Evolutionary conservation across 176 grass and related monocot genomes (phyloP).

Genomic region (Pontederia paniculata): DNA sequence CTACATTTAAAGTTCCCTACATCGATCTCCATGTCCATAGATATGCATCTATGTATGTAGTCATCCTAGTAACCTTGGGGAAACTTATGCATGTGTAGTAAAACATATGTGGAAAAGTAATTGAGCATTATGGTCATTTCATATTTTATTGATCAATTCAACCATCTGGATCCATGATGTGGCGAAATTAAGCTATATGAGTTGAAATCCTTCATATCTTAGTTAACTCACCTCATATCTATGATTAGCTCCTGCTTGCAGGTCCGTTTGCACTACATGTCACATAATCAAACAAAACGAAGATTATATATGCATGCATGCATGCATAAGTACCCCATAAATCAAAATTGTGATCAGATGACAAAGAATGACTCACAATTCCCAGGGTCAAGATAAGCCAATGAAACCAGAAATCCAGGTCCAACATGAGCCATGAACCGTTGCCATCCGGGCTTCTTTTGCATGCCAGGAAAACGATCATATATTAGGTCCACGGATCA

Average conservation of each 20-base stretch:
- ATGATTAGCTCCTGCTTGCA: constrained; percentile 82
- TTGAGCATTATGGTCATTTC: no score
- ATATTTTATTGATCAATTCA: no score
- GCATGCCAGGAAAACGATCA: background rate
- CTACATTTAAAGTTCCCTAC: no score
- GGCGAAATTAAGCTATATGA: no score
- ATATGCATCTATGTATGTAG: no score
- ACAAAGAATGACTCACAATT: constrained; percentile 39
- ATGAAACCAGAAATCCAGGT: constrained; percentile 83
- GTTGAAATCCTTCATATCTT: no score
- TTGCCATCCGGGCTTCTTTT: constrained; percentile 56
- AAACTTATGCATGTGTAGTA: no score
- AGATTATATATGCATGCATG: background rate
- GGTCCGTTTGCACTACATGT: constrained; percentile 71
- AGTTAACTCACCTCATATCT: constrained; percentile 57
- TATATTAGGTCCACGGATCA: no score
- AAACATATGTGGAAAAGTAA: no score
- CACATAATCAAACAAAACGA: constrained; percentile 12
- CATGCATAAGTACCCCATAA: constrained; percentile 10
- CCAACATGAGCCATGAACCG: constrained; percentile 73
- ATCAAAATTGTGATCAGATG: background rate
- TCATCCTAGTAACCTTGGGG: no score
- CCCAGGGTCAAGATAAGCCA: constrained; percentile 88
- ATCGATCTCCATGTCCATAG: no score
- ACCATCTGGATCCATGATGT: no score